Evolutionary conservation across 257 asterid genomes (phyloP), one percentile per base, ranked within the genome.

Genomic region (Salvia miltiorrhiza): DNA sequence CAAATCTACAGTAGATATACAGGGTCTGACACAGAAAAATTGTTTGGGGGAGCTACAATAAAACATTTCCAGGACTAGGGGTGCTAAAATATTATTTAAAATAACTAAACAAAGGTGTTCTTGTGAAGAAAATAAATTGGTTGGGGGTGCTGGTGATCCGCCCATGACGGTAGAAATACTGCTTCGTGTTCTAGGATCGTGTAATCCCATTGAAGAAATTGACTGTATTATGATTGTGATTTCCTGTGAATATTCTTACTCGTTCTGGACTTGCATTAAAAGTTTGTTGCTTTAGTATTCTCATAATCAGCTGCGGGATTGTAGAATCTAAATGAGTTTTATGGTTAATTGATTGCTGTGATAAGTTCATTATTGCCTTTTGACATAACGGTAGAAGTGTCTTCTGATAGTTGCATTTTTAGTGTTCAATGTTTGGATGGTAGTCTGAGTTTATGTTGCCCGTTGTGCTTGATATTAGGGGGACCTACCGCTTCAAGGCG

Each of bases 401-500:
- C 13, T 37, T 28, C 5, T 35, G 11, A 17, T 41, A 32, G 76
- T 50, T 67, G 37, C 53, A 39, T 44, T 62, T 30, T 26, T 58
- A 6, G 28, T 60, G 41, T 60, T 69, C 19, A 23, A 14, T 44
- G 7, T 14, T 52, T 57, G 10, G 71, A 59, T 40, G 52, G 48
- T 32, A 16, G 37, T 45, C 59, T 70, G 58, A 70, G 62, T 32
- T 67, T 17, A 14, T 68, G 58, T 37, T 45, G 37, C 43, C 28
- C n/a, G 3, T 17, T 53, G 65, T 69, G 44, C 66, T 37, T 39
- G 77, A 79, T 50, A 75, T 40, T 79, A 93, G 99, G 99, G 96
- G 64, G 99, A 93, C 41, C 67, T 93, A 74, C 99, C 99, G 44
- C 99, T 93, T 71, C 99, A 93, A 73, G 99, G 99, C 44, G 99